These are phyloP conservation scores for Exophiala sp. DNA, from an alignment of 2,329 filamentous ascomycete genomes.

Conservation along the genomic window DNA sequence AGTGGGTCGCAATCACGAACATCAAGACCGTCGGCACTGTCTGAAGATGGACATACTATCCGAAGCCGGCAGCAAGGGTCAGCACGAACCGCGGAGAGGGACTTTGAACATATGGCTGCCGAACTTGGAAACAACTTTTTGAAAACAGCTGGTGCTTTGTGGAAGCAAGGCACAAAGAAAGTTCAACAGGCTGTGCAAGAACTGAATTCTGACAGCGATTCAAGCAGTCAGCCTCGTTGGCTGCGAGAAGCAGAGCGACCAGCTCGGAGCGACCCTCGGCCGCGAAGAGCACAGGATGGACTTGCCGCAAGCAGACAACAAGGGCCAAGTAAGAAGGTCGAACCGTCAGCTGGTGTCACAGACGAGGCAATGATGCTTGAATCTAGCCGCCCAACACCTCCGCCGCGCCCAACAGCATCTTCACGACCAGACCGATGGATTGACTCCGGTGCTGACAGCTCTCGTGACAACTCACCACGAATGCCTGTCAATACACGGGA, in stretches of 20 bases:
- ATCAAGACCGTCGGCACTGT: slow-evolving; percentile 24
- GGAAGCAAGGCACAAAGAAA: slow-evolving; percentile 91
- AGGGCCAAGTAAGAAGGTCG: slow-evolving; percentile 10
- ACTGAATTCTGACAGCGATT: slow-evolving; percentile 61
- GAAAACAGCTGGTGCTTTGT: slow-evolving; percentile 90
- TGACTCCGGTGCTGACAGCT: slow-evolving; percentile 20
- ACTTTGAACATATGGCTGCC: slow-evolving; percentile 73
- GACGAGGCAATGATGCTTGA: slow-evolving; percentile 71
- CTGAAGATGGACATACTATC: slow-evolving; percentile 3
- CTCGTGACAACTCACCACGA: slow-evolving; percentile 48
- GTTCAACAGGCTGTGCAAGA: slow-evolving; percentile 89
- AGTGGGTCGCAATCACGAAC: slow-evolving; percentile 49
- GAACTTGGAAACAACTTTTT: slow-evolving; percentile 77
- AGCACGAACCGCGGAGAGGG: slow-evolving; percentile 53
- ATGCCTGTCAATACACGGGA: slow-evolving; percentile 41
- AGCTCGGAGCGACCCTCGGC: slow-evolving; percentile 26
- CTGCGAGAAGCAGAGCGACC: slow-evolving; percentile 64
- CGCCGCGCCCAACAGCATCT: slow-evolving; percentile 31
- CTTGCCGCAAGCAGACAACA: slow-evolving; percentile 19
- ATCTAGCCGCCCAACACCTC: slow-evolving; percentile 53
- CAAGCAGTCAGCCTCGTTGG: slow-evolving; percentile 85
- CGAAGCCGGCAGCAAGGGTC: slow-evolving; percentile 30
- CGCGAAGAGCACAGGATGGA: slow-evolving; percentile 19
- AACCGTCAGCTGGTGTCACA: slow-evolving; percentile 25
- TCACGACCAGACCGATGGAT: slow-evolving; percentile 20